These are phyloP conservation scores for Terana coerulea DNA, from an alignment of 768 basidiomycete species.

Conservation along the genomic window DNA sequence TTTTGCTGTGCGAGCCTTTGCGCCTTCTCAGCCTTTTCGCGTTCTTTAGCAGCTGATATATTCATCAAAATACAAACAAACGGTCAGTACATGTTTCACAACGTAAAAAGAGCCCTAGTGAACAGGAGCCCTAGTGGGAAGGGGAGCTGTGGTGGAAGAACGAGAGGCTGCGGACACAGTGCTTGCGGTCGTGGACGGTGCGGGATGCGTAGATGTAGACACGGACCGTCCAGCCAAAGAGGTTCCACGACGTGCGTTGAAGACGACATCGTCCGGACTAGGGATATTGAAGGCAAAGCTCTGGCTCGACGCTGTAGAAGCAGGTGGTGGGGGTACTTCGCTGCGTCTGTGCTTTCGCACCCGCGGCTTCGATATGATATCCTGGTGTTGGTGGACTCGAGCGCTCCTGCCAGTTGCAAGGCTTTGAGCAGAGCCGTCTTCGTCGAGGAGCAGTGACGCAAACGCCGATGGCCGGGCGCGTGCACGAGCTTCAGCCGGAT, in stretches of 20 bases:
- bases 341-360: conserved; percentile 12
- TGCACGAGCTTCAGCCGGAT: conserved; percentile 45
- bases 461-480: conserved; percentile 68
- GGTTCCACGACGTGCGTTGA: conserved; percentile 77
- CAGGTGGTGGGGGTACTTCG: conserved; percentile 31
- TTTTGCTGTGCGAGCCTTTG: conserved; percentile 53
- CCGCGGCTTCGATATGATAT: conserved; percentile 19
- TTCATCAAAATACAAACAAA: conserved; percentile 19
- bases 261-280: conserved; percentile 89
- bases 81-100: conserved; percentile 31
- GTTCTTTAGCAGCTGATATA: conserved; percentile 68
- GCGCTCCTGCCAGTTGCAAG: no score
- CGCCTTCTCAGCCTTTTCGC: conserved; percentile 77
- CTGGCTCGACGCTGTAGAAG: conserved; percentile 28
- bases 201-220: conserved; percentile 14
- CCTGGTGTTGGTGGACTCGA: conserved; percentile 12
- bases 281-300: conserved; percentile 74
- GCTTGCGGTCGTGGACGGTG: conserved; percentile 22
- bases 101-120: conserved; percentile 12
- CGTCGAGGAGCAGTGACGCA: conserved; percentile 57
- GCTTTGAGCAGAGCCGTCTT: conserved; percentile 26
- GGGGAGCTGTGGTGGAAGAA: conserved; percentile 30
- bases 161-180: conserved; percentile 19
- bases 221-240: conserved; percentile 40
- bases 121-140: conserved; percentile 19